phyloP scores from a whole-genome alignment of 2,329 filamentous ascomycete species.

The Fusarium sp. region DNA sequence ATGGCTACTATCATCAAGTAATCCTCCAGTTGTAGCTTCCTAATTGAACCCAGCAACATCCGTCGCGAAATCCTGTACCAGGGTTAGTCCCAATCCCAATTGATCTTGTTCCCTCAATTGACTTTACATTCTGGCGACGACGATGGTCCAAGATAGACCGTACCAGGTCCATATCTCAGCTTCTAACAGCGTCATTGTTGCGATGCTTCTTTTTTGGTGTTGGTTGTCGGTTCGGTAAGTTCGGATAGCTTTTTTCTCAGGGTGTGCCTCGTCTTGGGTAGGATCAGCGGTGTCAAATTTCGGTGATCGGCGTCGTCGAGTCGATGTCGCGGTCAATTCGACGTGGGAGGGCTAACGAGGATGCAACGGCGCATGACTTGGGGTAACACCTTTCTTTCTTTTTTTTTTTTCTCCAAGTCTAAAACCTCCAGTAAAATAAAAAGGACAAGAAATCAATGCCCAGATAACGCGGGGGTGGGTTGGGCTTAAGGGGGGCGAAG shows the following conservation, averaged over 20 bases:
- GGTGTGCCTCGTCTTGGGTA: background rate
- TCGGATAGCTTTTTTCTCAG: background rate
- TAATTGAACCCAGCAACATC: conserved; percentile 57
- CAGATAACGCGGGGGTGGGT: conserved; percentile 36
- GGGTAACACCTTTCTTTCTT: background rate
- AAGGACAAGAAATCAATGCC: conserved; percentile 2
- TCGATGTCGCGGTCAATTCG: conserved; percentile 18
- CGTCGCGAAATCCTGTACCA: conserved; percentile 52
- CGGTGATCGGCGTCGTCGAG: conserved; percentile 9
- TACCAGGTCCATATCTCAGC: conserved; percentile 60
- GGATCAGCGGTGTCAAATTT: conserved; percentile 2
- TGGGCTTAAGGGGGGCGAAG: conserved; percentile 6
- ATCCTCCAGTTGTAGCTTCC: conserved; percentile 65
- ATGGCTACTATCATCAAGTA: conserved; percentile 65
- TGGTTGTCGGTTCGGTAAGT: background rate
- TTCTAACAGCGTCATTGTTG: conserved; percentile 47
- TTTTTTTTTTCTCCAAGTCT: background rate
- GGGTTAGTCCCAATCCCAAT: background rate
- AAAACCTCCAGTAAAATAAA: background rate
- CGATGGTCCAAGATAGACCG: conserved; percentile 53
- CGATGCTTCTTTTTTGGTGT: background rate
- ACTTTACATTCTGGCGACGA: conserved; percentile 55
- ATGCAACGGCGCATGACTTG: conserved; percentile 33
- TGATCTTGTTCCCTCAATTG: background rate
- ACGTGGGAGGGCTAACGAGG: conserved; percentile 13